These are phyloP conservation scores for Torulaspora gathmanii DNA, from an alignment of 805 yeast species.

Conservation along the genomic window DNA sequence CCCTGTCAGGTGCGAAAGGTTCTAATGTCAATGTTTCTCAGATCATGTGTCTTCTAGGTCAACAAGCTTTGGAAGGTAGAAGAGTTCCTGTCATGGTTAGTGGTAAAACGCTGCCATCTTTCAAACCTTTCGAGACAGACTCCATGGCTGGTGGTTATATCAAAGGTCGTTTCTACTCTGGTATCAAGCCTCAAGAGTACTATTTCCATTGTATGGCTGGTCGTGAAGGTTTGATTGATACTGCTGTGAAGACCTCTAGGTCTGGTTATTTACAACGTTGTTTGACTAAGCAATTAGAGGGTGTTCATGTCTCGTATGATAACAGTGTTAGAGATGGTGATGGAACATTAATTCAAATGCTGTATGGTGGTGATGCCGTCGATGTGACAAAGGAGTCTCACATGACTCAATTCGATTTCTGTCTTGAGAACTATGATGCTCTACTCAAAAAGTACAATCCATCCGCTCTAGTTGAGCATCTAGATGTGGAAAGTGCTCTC, in stretches of 20 bases:
- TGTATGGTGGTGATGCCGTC: constrained; percentile 96
- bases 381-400: constrained; percentile 94
- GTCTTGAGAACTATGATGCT: constrained; percentile 84
- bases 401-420: constrained; percentile 89
- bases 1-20: constrained; percentile 98
- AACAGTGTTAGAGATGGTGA: constrained; percentile 94
- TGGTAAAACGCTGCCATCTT: constrained; percentile 95
- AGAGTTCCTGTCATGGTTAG: constrained; percentile 99
- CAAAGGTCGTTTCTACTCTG: constrained; percentile 94
- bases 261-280: constrained; percentile 98
- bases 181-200: constrained; percentile 96
- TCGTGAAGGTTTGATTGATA: constrained; percentile 98
- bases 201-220: constrained; percentile 99
- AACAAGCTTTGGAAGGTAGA: constrained; percentile 98
- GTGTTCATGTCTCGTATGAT: constrained; percentile 91
- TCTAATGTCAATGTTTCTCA: constrained; percentile 97
- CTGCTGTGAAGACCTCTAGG: constrained; percentile 97
- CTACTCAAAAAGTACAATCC: constrained; percentile 84
- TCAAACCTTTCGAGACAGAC: constrained; percentile 93
- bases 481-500: constrained; percentile 81
- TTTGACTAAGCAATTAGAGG: constrained; percentile 95
- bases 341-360: constrained; percentile 87
- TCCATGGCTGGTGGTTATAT: constrained; percentile 99
- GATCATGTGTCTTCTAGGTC: constrained; percentile 98
- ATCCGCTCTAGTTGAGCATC: constrained; percentile 58